These are phyloP conservation scores for Zangia roseola DNA, from an alignment of 768 basidiomycete genomes.

Conservation along the genomic window DNA sequence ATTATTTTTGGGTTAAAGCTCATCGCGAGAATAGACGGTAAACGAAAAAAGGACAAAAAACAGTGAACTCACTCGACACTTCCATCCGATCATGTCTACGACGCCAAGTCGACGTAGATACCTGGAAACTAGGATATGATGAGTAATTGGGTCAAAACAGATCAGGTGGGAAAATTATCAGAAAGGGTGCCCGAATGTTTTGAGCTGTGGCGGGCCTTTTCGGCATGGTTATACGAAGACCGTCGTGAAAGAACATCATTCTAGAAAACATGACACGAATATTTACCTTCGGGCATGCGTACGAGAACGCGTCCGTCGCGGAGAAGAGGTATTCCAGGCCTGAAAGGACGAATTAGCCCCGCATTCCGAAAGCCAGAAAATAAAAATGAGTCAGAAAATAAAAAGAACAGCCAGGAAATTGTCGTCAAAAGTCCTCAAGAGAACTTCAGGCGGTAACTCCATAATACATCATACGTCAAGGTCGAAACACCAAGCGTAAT, in stretches of 20 bases:
- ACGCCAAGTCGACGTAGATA: background rate
- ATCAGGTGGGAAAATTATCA: constrained; percentile 41
- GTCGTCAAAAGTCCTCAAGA: constrained; percentile 55
- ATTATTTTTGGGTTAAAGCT: constrained; percentile 44
- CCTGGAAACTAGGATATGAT: constrained; percentile 2
- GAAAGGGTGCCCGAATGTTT: constrained; percentile 69
- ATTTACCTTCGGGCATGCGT: constrained; percentile 10
- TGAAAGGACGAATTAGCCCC: constrained; percentile 1
- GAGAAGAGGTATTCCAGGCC: background rate
- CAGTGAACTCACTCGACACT: background rate
- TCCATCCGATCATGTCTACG: fast-evolving
- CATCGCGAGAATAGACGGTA: constrained; percentile 15
- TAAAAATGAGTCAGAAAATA: constrained; percentile 46
- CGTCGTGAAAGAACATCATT: constrained; percentile 60
- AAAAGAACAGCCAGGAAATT: constrained; percentile 76
- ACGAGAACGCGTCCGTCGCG: background rate
- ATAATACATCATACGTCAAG: constrained; percentile 32
- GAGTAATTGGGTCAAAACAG: background rate
- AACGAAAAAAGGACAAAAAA: too few relatives aligned
- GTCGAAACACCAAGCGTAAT: background rate
- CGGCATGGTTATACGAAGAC: constrained; percentile 87
- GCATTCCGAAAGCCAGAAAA: background rate
- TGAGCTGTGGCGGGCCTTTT: constrained; percentile 96
- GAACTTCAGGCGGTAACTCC: constrained; percentile 87
- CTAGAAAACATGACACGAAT: background rate